phyloP scores from a whole-genome alignment of 139 green algal genomes.

The Protoeuglena noctilucae region DNA sequence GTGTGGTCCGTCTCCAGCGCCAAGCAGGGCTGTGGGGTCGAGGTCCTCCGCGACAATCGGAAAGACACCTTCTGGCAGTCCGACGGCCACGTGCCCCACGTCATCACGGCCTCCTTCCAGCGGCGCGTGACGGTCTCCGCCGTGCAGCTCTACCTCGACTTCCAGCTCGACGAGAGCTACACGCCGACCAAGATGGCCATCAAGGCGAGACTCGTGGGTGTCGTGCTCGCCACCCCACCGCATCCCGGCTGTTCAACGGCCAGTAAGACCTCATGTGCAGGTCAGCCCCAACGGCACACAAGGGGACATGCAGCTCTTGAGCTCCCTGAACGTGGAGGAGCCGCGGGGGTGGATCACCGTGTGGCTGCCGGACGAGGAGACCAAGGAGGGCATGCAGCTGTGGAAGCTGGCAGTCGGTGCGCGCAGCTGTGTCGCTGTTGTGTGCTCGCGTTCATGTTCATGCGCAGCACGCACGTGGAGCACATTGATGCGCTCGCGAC shows the following conservation, averaged over 20 bases:
- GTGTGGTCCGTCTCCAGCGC: conserved; percentile 82
- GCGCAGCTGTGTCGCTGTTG: conserved; percentile 26
- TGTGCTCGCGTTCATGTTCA: conserved; percentile 11
- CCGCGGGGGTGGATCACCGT: conserved; percentile 71
- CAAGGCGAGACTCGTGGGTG: no score
- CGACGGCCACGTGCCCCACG: conserved; percentile 57
- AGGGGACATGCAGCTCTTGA: no score
- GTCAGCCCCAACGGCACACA: conserved; percentile 49
- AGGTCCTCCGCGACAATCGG: conserved; percentile 73
- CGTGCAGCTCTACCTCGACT: conserved; percentile 70
- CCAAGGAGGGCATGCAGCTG: conserved; percentile 21
- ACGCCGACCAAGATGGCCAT: conserved; percentile 75
- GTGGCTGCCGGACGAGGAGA: conserved; percentile 17
- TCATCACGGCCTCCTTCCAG: conserved; percentile 86
- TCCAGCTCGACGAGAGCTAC: conserved; percentile 89
- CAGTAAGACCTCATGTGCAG: conserved; percentile 3
- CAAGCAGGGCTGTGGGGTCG: conserved; percentile 90
- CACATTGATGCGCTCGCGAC: not conserved
- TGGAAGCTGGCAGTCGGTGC: conserved; percentile 4
- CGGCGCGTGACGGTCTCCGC: conserved; percentile 36
- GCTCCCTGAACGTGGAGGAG: conserved; percentile 72
- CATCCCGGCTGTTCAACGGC: conserved; percentile 50
- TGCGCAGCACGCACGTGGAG: conserved; percentile 32
- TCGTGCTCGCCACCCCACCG: no score
- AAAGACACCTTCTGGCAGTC: conserved; percentile 92